Base-by-base conservation (phyloP, 495 filamentous ascomycete species). In the Letharia lupina region DNA sequence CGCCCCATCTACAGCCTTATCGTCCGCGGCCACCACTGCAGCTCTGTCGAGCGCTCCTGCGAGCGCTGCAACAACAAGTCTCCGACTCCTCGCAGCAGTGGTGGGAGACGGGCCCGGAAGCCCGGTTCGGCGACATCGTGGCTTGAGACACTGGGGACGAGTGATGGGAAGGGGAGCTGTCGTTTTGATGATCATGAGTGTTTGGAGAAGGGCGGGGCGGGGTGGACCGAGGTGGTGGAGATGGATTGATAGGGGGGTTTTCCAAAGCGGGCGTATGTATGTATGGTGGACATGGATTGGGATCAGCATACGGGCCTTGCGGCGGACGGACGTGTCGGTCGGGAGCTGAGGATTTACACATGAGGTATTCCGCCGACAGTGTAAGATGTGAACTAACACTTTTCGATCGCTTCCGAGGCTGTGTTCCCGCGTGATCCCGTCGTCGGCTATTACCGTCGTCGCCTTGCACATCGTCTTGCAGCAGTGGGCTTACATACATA, bases 1-100 rank as follows among this genome's bases (percentile, higher is more conserved):
- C 65, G 65, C 18, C 65, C 65, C 11, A 60, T 67, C 7, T 62
- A 54, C 60, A 45, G 31, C 41, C 15, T 65, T 7, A 9, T 54
- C 20, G 54, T 47, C 35, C 63, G 54, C 18, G 63, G 63, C 2
- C 63, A 65, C 63, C 23, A 65, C 40, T 65, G 63, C 63, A 31
- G 3, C 15, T 52, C n/a, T 10, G 23, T 6, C 16, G 44, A 20
- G 2, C 44, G 44, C 2, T 47, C 44, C 44, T 47, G 44, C 44
- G 44, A 47, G 44, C 44, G 44, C 44, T 47, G 44, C 44, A 47
- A 16, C 44, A 47, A 16, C 15, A 20, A 10, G 18, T 20, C 44
- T 20, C 44, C 15, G 7, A 12, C n/a, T 10, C 1, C 48, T 52
- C 48, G 11, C 48, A 12, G 15, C 7, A 52, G 13, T 31, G 3